Evolutionary conservation across 1,284 basidiomycete species (phyloP), one percentile per base, ranked within the genome.

Genomic region (Polyporus tsugae): DNA sequence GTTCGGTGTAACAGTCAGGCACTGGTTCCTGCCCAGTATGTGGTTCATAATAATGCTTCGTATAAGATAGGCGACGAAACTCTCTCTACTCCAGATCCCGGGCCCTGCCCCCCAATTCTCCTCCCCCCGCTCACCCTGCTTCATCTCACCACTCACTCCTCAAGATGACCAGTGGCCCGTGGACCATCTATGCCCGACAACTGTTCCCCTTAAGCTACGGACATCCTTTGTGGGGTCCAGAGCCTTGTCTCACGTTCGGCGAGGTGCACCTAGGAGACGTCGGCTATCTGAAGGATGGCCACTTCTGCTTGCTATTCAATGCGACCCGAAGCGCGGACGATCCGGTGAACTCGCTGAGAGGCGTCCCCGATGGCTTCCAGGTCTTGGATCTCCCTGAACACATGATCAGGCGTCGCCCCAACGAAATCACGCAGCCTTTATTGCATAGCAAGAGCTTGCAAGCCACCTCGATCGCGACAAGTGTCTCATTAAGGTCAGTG

Each of bases 361-460:
- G 69, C 4, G 59, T 63, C 0, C 69, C 69, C 6, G 29, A 33
- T 17, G 38, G n/a, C 6, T 67, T 64, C 36, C 62, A 44, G n/a
- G 19, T 39, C 33, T 53, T 66, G 7, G 35, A 60, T 7, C 42
- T 69, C 22, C 38, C 44, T 6, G 39, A 6, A 22, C 55, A 11
- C 42, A 35, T 15, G 13, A 25, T 19, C 19, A 13, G 9, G 19
- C 44, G 19, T 11, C n/a, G 4, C n/a, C 13, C 11, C 15, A 60
- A 29, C 44, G 41, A 39, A 44, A 65, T 6, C 19, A 35, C 39
- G 60, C 44, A 66, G 60, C 29, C 10, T 65, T 15, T 60, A 52
- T 41, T 70, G 7, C 53, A 53, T 10, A 70, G 69, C 49, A 53
- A 65, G 39, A 66, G 60, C 25, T 17, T 70, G 6, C 65, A 57